These are phyloP conservation scores for Alternaria atra DNA, from an alignment of 2,329 filamentous ascomycete genomes.

Conservation along the genomic window DNA sequence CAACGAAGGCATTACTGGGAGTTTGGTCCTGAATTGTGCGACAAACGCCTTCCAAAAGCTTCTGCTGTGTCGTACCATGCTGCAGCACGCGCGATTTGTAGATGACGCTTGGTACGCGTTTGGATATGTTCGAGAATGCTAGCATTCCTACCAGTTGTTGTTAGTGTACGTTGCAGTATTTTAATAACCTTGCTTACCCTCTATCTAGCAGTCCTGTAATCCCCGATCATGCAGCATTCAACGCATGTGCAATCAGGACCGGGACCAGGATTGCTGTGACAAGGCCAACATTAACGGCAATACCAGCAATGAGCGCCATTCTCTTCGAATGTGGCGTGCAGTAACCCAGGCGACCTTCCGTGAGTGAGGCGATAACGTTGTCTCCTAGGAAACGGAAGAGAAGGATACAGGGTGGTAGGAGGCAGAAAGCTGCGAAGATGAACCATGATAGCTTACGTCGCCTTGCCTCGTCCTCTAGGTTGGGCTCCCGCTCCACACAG, in stretches of 20 bases:
- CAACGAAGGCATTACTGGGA: not conserved
- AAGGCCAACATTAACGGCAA: constrained; percentile 39
- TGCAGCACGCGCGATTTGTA: not conserved
- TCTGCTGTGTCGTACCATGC: not conserved
- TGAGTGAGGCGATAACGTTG: constrained; percentile 38
- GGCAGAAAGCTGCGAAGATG: constrained; percentile 44
- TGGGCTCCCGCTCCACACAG: constrained; percentile 35
- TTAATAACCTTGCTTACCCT: not conserved
- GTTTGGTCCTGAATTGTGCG: not conserved
- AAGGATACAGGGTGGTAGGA: constrained; percentile 49
- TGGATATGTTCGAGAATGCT: not conserved
- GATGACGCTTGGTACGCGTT: not conserved
- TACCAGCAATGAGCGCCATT: constrained; percentile 41
- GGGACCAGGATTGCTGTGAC: constrained; percentile 36
- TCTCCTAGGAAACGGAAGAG: constrained; percentile 49
- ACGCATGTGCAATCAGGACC: constrained; percentile 33
- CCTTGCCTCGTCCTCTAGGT: constrained; percentile 37
- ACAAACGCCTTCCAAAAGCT: not conserved
- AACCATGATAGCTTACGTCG: constrained; percentile 44
- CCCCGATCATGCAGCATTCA: constrained; percentile 23
- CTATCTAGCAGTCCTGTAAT: not conserved
- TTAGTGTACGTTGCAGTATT: not conserved
- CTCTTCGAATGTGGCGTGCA: constrained; percentile 43
- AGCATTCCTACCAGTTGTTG: not conserved
- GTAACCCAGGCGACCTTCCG: constrained; percentile 43